Conservation (phyloP, 1,284 basidiomycete genomes). For the Agroathelia rolfsii region DNA sequence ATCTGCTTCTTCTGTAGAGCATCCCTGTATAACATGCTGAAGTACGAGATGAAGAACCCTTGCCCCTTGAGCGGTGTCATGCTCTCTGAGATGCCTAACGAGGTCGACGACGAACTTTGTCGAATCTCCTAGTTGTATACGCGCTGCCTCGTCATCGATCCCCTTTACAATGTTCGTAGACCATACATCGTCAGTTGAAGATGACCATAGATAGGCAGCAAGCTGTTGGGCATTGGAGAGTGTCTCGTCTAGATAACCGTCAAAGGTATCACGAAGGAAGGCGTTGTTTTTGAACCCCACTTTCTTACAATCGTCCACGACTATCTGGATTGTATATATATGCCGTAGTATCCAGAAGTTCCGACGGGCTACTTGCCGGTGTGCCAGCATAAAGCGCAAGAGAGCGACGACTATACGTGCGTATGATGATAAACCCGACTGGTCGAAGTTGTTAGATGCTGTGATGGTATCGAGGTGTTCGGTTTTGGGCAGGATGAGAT, state of each 20-base stretch:
- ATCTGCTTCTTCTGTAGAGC: slow-evolving; percentile 59
- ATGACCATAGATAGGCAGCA: slow-evolving; percentile 58
- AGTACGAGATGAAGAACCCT: slow-evolving; percentile 53
- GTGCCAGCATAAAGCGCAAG: slow-evolving; percentile 47
- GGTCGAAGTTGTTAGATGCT: slow-evolving; percentile 26
- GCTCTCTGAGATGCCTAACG: slow-evolving; percentile 24
- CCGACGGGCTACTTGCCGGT: slow-evolving; percentile 54
- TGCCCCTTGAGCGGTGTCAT: slow-evolving; percentile 42
- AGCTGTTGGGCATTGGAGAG: slow-evolving; percentile 48
- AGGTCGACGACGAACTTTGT: slow-evolving; percentile 34
- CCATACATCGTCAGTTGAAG: slow-evolving; percentile 41
- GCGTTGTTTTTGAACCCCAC: too few relatives aligned
- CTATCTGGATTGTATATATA: slow-evolving; percentile 45
- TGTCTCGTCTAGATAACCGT: too few relatives aligned
- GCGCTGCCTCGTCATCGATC: slow-evolving; percentile 18
- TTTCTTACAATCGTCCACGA: too few relatives aligned
- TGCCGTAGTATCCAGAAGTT: too few relatives aligned
- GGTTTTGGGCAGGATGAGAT: slow-evolving; percentile 41
- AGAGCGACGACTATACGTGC: slow-evolving; percentile 56
- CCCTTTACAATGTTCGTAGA: slow-evolving; percentile 32
- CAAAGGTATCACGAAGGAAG: too few relatives aligned
- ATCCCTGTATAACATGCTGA: slow-evolving; percentile 49
- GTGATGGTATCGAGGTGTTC: slow-evolving; percentile 13
- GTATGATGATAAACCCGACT: slow-evolving; percentile 47
- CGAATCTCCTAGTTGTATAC: slow-evolving; percentile 20